Evolutionary conservation across 1,284 basidiomycete genomes (phyloP), one percentile per base, ranked within the genome.

Genomic region (Ganoderma resinaceum): DNA sequence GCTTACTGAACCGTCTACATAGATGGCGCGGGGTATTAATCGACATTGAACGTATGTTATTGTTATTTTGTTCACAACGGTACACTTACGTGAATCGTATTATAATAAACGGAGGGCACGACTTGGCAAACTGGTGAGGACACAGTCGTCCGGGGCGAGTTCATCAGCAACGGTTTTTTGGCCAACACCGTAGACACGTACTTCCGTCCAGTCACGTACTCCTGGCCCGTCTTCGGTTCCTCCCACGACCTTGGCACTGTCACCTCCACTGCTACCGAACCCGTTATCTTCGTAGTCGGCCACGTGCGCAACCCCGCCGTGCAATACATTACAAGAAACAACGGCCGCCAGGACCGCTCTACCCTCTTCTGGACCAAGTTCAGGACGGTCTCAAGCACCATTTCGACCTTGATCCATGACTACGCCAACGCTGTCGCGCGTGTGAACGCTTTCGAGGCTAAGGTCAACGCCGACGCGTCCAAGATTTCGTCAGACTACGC

Each of bases 11-110:
- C 8, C 8, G 14, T 11, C 33, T 4, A 7, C 23, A 46, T 29
- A 91, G 89, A 91, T 76, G 90, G 90, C n/a, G 86, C 87, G 23
- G 86, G 85, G 1, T 89, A 84, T 75, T 91, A 91, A 69, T 87
- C 87, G 0, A 85, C 84, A 0, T 69, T 77, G 0, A 86, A 84
- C 68, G 88, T 88, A 31, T 37, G 55, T 35, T 3, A 0, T 9
- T 20, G 2, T 14, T 58, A n/a, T 8, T 11, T 26, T 9, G 23
- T 5, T 2, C 23, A 71, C 66, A 78, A 40, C 61, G 8, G n/a
- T n/a, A n/a, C 7, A 31, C 40, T 64, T 8, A n/a, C 49, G 8
- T 23, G 42, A 59, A 62, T 60, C 58, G 53, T 59, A 29, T 29
- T 61, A 35, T 18, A 3, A 18, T 69, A 89, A 87, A 79, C 80